Base-by-base conservation (phyloP, 2,329 filamentous ascomycete genomes). In the Pyricularia sp. region DNA sequence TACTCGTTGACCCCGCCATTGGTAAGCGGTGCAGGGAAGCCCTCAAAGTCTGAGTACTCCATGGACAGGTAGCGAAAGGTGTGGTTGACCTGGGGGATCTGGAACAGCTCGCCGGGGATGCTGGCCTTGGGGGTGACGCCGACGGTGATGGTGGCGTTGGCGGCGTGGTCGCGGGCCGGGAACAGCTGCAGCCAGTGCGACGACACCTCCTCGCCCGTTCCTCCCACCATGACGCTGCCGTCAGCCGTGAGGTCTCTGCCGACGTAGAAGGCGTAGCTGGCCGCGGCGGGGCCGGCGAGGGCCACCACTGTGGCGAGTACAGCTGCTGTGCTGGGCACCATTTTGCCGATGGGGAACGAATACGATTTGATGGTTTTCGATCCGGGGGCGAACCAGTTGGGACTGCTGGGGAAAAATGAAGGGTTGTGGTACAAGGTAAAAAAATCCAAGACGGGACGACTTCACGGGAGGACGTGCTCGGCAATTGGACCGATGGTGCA, bases 11-110 rank as follows among this genome's bases (percentile, higher is more conserved):
- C n/a, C 7, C 64, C 64, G 33, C 64, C 64, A 33, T 66, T 66
- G 17, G 64, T 66, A 33, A 66, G 64, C n/a, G 64, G 64, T 20
- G 64, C 64, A 6, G 64, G 64, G 64, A 66, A 66, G 30, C 64
- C 64, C 64, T 66, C 64, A 66, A 66, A 66, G 64, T 66, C 31
- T 33, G 64, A 66, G 64, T 66, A 66, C 64, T 66, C 64, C 64
- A 66, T 66, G 31, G 64, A 66, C 64, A 66, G 64, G 64, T 66
- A 66, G 31, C 64, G 64, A n/a, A 42, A 42, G 1, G 64, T 66
- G 33, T 66, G 64, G 33, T 28, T 23, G 64, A 50, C 64, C 64
- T 66, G 64, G n/a, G 64, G 64, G 64, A 66, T 66, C 26, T n/a
- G 20, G 30, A 42, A 42, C 9, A 42, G 64, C 64, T 42, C 36